Base-by-base conservation (phyloP, 1,139 yeast species). In the Blastobotrys petasosporus region DNA sequence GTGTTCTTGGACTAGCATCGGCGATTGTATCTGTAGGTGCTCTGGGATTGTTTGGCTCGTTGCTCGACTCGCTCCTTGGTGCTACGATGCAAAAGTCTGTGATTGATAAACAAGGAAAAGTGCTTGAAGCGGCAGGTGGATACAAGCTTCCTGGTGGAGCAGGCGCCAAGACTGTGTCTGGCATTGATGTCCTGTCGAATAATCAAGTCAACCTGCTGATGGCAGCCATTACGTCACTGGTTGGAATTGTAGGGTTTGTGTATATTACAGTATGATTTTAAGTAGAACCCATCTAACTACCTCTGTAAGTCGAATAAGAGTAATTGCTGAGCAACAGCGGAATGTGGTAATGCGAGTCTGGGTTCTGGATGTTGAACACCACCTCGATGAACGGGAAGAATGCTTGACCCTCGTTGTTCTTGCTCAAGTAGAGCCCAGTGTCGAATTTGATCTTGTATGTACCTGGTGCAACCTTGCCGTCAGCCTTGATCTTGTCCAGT, bases 351-450 rank as follows among this genome's bases (percentile, higher is more conserved):
- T 88, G 96, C 34, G 75, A 68, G 53, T 82, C 88, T 0, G 84
- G 82, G 52, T 73, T 69, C 9, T 73, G 74, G 5, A 87, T 77
- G 37, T 74, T 75, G 60, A 87, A 87, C 1, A 74, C 71, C 40
- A 87, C 84, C 51, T 87, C 96, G 7, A 86, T 86, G 59, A 75
- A 83, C 0, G 96, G 96, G 69, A 86, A 87, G 63, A 87, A 87
- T 17, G 63, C 62, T 36, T 56, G 49, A 31, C 64, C 65, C 25
- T 56, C 56, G 10, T 57, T 55, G 15, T 66, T 58, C 25, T 63
- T 51, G 10, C 61, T 55, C 60, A 85, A 80, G 63, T 86, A 85
- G 45, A 75, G 74, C 3, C 82, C 81, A 0, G 94, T 83, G 49
- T 82, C 79, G 62, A 86, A 86, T 59, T 85, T 73, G 57, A 85